Base-by-base conservation (phyloP, 2,329 filamentous ascomycete genomes). In the Alternaria panax region DNA sequence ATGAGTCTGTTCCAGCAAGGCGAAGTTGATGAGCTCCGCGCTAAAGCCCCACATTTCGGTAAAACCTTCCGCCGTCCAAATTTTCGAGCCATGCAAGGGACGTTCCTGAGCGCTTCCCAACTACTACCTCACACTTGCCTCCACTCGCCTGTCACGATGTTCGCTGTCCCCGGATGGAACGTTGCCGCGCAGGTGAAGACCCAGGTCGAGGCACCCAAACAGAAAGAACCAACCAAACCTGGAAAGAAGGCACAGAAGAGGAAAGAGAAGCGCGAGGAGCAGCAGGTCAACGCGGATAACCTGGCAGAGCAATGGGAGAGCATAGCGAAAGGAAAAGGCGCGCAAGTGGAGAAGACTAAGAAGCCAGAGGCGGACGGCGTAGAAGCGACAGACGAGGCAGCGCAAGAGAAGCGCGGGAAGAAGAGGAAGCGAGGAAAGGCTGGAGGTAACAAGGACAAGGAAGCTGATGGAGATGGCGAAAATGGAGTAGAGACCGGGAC, bases 131-230 rank as follows among this genome's bases (percentile, higher is more conserved):
- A 9, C n/a, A 22, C 45, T n/a, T 24, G 28, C 12, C 24, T 34
- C 6, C n/a, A 53, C 42, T 28, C 32, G 12, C 41, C 11, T 43
- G 46, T 42, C 45, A 62, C 30, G 3, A 94, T 98, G 94, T 98
- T 98, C 78, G 90, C 93, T 9, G 93, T 98, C 28, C 91, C 92
- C 72, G 95, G 95, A 68, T 97, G 94, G 93, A 92, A 92, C 38
- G 84, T 97, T 34, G 87, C 92, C 56, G 85, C 89, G 62, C 86
- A 88, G 52, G 86, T 96, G 64, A 92, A 92, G 79, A 80, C 87
- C 28, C 92, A 97, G 79, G 85, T 82, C 18, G 81, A 84, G 62
- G 73, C 72, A 62, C 72, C 75, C 18, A 75, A 74, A 48, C 62
- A 70, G 1, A 70, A 70, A 57, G 69, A 73, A 30, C 70, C 74